These are phyloP conservation scores for Sporisorium sorghi DNA, from an alignment of 1,284 basidiomycete genomes.

Conservation along the genomic window DNA sequence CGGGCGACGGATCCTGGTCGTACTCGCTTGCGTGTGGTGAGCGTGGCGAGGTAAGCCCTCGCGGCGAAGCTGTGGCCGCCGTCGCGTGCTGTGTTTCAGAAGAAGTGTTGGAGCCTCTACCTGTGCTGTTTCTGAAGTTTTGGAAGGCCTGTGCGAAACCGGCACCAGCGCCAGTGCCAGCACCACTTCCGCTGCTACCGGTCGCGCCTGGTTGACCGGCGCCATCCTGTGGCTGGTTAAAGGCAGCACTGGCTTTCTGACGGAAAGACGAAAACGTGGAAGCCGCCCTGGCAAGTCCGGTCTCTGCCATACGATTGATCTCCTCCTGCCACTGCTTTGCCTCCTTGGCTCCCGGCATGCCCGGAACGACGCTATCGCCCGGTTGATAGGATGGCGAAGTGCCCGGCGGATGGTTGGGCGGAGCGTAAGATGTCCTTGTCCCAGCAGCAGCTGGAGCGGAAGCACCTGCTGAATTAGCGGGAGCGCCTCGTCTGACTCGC, in stretches of 20 bases:
- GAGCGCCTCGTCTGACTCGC: slow-evolving; percentile 32
- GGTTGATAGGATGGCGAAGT: slow-evolving; percentile 15
- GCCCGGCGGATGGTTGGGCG: slow-evolving; percentile 17
- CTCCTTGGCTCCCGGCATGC: slow-evolving; percentile 58
- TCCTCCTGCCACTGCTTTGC: slow-evolving; percentile 63
- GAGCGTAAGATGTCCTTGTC: slow-evolving; percentile 16
- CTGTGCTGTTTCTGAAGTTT: slow-evolving; percentile 23
- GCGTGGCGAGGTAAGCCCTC: slow-evolving; percentile 32
- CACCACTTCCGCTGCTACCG: background rate
- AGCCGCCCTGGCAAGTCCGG: slow-evolving; percentile 52
- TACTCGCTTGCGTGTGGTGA: slow-evolving; percentile 48
- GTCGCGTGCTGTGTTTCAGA: slow-evolving; percentile 8
- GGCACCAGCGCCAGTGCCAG: slow-evolving; percentile 10
- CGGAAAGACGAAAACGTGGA: slow-evolving; percentile 57
- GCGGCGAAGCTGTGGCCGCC: background rate
- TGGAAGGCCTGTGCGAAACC: slow-evolving; percentile 38
- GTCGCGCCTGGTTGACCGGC: slow-evolving; percentile 11
- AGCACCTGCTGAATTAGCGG: slow-evolving; percentile 2
- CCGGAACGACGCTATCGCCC: slow-evolving; percentile 45
- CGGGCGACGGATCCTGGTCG: slow-evolving; percentile 56
- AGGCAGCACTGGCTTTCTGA: slow-evolving; percentile 53
- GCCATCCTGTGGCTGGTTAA: slow-evolving; percentile 32
- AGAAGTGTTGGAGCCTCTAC: slow-evolving; percentile 10
- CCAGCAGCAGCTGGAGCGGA: slow-evolving; percentile 10
- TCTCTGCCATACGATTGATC: slow-evolving; percentile 60